phyloP scores from a whole-genome alignment of 1,139 yeast genomes.

The Yamadazyma friedrichii region DNA sequence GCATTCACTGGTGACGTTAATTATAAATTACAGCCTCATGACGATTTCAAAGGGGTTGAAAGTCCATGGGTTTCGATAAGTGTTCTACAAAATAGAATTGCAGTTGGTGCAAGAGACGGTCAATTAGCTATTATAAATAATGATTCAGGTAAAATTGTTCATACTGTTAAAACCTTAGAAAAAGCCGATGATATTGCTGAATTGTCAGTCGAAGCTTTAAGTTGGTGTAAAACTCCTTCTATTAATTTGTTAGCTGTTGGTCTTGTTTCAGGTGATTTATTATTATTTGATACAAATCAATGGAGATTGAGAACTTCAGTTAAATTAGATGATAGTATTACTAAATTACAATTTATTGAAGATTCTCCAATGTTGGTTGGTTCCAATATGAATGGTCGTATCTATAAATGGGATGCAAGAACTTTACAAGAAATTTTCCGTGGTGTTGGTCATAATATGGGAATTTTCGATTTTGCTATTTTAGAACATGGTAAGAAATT shows the following conservation, averaged over 20 bases:
- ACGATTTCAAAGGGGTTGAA: conserved; percentile 64
- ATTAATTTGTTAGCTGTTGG: conserved; percentile 74
- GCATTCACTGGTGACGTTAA: conserved; percentile 71
- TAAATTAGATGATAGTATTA: conserved; percentile 75
- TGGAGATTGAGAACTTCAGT: conserved; percentile 83
- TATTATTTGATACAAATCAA: conserved; percentile 76
- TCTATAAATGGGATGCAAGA: conserved; percentile 87
- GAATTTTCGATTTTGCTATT: conserved; percentile 78
- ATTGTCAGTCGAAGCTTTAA: conserved; percentile 79
- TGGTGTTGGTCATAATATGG: conserved; percentile 93
- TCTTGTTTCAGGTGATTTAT: conserved; percentile 80
- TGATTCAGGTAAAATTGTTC: conserved; percentile 69
- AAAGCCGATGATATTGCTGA: conserved; percentile 65
- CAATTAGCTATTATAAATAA: conserved; percentile 71
- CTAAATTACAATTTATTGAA: conserved; percentile 68
- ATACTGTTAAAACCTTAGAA: conserved; percentile 62
- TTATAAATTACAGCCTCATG: conserved; percentile 62
- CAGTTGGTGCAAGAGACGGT: conserved; percentile 87
- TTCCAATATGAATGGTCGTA: conserved; percentile 79
- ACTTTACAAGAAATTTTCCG: conserved; percentile 73
- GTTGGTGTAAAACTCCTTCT: conserved; percentile 71
- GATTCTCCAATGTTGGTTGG: conserved; percentile 62
- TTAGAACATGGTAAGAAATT: conserved; percentile 64
- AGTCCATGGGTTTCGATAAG: conserved; percentile 87
- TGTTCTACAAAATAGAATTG: conserved; percentile 48